Conservation (phyloP, 2,329 filamentous ascomycete genomes). For the Curvularia eragrostidis region DNA sequence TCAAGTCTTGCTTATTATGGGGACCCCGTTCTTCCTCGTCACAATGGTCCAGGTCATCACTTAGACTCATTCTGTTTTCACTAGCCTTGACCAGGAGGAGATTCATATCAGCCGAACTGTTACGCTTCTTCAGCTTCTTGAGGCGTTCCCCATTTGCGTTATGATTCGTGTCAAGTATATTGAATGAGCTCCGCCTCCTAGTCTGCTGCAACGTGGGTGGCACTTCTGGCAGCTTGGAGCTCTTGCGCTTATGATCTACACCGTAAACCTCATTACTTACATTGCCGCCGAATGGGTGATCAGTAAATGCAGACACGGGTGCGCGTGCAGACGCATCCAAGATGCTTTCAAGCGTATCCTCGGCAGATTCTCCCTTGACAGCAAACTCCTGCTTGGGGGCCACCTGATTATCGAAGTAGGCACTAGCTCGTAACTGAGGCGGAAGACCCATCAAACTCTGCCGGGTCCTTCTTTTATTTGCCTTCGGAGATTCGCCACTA, state of each 20-base stretch:
- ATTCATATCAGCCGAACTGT: conserved; percentile 49
- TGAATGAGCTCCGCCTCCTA: conserved; percentile 49
- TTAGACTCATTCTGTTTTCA: conserved; percentile 48
- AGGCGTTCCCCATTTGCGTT: conserved; percentile 47
- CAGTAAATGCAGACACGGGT: conserved; percentile 89
- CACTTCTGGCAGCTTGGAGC: conserved; percentile 36
- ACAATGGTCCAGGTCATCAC: conserved; percentile 39
- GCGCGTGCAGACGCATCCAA: conserved; percentile 87
- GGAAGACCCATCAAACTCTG: conserved; percentile 67
- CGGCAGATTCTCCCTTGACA: conserved; percentile 78
- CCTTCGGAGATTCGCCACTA: conserved; percentile 14
- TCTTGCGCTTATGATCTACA: conserved; percentile 52
- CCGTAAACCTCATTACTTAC: conserved; percentile 79
- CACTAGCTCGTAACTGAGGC: conserved; percentile 85
- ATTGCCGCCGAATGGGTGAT: conserved; percentile 81
- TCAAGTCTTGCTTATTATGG: conserved; percentile 20
- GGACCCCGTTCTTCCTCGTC: conserved; percentile 43
- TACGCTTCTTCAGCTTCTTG: conserved; percentile 52
- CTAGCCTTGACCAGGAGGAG: conserved; percentile 41
- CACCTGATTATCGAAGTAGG: conserved; percentile 77
- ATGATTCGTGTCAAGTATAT: conserved; percentile 47
- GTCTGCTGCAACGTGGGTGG: conserved; percentile 34
- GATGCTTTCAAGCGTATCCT: conserved; percentile 87
- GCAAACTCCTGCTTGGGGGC: conserved; percentile 62
- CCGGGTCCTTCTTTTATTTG: conserved; percentile 41